Conservation (phyloP, 805 yeast genomes). For the Isabelozyma rhagii region DNA sequence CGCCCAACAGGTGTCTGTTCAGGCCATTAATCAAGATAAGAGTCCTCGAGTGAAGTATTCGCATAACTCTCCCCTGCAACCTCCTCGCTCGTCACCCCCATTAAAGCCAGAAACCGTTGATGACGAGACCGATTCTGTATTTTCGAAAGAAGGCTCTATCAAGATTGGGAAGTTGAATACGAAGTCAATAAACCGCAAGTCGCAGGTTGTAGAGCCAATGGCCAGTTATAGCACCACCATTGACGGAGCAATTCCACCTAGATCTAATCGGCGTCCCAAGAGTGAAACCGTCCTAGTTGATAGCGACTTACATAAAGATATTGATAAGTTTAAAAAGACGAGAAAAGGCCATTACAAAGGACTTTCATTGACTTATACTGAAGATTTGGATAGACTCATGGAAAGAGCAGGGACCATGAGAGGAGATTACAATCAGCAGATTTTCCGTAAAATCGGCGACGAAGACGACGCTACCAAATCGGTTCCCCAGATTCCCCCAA, state of each 20-base stretch:
- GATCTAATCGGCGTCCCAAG: constrained; percentile 37
- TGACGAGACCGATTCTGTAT: constrained; percentile 1
- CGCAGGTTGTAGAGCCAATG: constrained; percentile 19
- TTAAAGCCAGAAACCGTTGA: not conserved
- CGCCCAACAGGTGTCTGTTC: constrained; percentile 21
- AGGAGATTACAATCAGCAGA: not conserved
- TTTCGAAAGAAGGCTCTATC: constrained; percentile 5
- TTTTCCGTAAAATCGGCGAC: not conserved
- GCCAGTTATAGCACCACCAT: constrained; percentile 29
- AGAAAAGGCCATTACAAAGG: constrained; percentile 10
- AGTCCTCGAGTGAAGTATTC: constrained; percentile 1
- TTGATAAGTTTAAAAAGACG: constrained; percentile 4
- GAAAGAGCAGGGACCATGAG: constrained; percentile 23
- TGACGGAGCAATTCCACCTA: constrained; percentile 36
- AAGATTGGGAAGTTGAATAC: constrained; percentile 10
- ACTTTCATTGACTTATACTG: constrained; percentile 26
- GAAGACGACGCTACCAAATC: not conserved
- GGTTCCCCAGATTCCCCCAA: not conserved
- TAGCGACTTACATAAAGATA: constrained; percentile 4
- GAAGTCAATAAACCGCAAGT: not conserved
- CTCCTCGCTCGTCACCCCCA: not conserved
- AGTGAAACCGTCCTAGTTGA: constrained; percentile 15
- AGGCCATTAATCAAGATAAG: constrained; percentile 12
- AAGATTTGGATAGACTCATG: constrained; percentile 40
- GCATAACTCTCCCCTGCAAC: not conserved